Conservation (phyloP, 2,329 filamentous ascomycete species). For the Colletotrichum musicola region DNA sequence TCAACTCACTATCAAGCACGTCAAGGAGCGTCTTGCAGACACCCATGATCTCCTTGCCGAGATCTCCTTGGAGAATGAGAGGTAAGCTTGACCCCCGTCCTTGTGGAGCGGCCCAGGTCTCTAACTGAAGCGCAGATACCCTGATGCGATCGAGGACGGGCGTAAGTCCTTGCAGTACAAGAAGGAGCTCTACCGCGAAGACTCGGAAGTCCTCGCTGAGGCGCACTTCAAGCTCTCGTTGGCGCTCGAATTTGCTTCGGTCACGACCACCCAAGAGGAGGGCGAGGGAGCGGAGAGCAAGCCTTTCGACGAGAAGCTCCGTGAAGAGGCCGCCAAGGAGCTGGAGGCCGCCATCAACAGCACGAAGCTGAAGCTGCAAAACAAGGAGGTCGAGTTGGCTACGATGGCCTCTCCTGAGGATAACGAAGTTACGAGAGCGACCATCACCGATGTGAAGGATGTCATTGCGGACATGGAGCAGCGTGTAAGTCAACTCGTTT, state of each 20-base stretch:
- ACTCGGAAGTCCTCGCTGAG: slow-evolving; percentile 90
- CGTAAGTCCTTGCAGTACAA: slow-evolving; percentile 83
- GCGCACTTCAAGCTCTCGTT: slow-evolving; percentile 97
- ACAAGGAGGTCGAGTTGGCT: slow-evolving; percentile 75
- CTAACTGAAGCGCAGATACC: slow-evolving; percentile 67
- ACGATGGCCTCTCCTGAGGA: slow-evolving; percentile 75
- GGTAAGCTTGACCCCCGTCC: slow-evolving; percentile 55
- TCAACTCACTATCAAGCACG: slow-evolving; percentile 62
- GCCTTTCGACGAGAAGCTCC: slow-evolving; percentile 75
- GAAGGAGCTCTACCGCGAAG: slow-evolving; percentile 80
- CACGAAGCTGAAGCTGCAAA: slow-evolving; percentile 77
- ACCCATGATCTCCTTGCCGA: slow-evolving; percentile 95
- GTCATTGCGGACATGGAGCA: slow-evolving; percentile 84
- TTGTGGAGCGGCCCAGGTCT: not conserved
- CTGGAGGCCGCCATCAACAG: slow-evolving; percentile 81
- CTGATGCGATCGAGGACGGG: slow-evolving; percentile 87
- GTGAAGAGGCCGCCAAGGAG: slow-evolving; percentile 78
- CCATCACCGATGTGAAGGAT: slow-evolving; percentile 81
- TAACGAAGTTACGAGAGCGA: slow-evolving; percentile 71
- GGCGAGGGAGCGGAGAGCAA: slow-evolving; percentile 58
- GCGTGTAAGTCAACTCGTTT: slow-evolving; percentile 63
- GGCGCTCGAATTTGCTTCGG: slow-evolving; percentile 91
- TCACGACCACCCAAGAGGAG: slow-evolving; percentile 71
- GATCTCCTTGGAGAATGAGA: slow-evolving; percentile 96
- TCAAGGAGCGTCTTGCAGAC: slow-evolving; percentile 90